Percentiles rank a stretch among this genome's conserved stretches.
phyloP scores from a whole-genome alignment of 140 eudicot genomes.

The Cichorium intybus region DNA sequence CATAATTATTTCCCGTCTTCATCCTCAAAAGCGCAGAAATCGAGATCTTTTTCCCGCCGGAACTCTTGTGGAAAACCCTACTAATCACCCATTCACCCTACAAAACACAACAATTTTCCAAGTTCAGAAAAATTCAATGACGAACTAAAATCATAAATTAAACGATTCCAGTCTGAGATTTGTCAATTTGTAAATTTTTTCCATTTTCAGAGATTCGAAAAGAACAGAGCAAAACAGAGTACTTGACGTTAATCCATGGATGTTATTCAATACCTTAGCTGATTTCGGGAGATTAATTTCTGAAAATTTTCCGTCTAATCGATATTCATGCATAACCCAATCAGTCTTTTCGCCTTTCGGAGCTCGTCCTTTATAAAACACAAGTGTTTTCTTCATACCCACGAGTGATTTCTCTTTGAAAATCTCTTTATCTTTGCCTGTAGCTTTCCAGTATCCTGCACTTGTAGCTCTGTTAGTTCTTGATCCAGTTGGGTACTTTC shows the following conservation, averaged over 20 bases:
- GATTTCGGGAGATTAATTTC: conserved; percentile 33
- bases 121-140: background rate
- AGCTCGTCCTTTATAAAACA: conserved; percentile 87
- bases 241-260: background rate
- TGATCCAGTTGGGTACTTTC: conserved; percentile 84
- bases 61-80: conserved; percentile 62
- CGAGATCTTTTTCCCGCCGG: conserved; percentile 59
- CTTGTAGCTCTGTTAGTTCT: conserved; percentile 85
- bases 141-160: too few species aligned
- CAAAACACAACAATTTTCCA: conserved; percentile 4
- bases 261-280: conserved; percentile 38
- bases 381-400: conserved; percentile 93
- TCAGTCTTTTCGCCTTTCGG: conserved; percentile 78
- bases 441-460: conserved; percentile 97
- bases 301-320: conserved; percentile 59
- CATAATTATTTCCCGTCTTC: conserved; percentile 7
- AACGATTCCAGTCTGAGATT: too few species aligned
- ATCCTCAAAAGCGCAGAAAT: conserved; percentile 35
- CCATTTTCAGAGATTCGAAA: background rate
- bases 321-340: conserved; percentile 97
- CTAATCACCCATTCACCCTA: conserved; percentile 91
- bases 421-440: conserved; percentile 89
- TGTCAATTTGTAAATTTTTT: background rate
- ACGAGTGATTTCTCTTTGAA: conserved; percentile 52
- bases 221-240: conserved; percentile 30